Conservation (phyloP, 257 asterid species). For the Jacaranda copaia region DNA sequence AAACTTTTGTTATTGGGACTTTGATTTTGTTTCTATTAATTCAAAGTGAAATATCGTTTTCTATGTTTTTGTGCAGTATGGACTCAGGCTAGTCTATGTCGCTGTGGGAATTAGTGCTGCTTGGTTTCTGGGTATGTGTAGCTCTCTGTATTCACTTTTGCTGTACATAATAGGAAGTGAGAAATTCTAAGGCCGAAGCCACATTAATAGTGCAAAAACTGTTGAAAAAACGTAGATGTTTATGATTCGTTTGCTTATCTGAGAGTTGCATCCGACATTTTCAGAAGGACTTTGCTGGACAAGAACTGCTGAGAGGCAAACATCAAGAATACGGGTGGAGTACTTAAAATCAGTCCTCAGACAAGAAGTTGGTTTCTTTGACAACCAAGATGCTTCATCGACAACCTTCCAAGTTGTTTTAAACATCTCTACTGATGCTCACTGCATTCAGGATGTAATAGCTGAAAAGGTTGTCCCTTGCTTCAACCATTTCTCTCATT, state of each 20-base stretch:
- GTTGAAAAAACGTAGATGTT: not conserved
- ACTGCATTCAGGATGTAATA: conserved; percentile 52
- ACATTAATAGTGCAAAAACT: no score
- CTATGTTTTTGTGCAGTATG: conserved; percentile 45
- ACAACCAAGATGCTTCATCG: conserved; percentile 46
- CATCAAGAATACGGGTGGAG: conserved; percentile 50
- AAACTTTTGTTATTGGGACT: no score
- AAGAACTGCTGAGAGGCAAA: conserved; percentile 61
- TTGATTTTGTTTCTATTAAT: not conserved
- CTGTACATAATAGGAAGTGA: not conserved
- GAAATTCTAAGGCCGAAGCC: no score
- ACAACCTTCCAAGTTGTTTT: conserved; percentile 46
- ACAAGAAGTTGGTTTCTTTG: conserved; percentile 57
- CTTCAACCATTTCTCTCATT: not conserved
- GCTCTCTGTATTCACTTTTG: conserved; percentile 1
- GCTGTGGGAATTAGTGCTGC: conserved; percentile 45
- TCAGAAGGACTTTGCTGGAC: conserved; percentile 63
- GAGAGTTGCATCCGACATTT: not conserved
- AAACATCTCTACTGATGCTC: conserved; percentile 49
- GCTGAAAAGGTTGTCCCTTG: conserved; percentile 44
- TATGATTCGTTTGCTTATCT: conserved; percentile 7
- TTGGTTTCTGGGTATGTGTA: conserved; percentile 43
- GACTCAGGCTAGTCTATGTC: conserved; percentile 45
- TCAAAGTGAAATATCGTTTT: conserved; percentile 3
- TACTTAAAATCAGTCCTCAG: conserved; percentile 53